Conservation (phyloP, 768 basidiomycete genomes). For the Myochromella boudieri region DNA sequence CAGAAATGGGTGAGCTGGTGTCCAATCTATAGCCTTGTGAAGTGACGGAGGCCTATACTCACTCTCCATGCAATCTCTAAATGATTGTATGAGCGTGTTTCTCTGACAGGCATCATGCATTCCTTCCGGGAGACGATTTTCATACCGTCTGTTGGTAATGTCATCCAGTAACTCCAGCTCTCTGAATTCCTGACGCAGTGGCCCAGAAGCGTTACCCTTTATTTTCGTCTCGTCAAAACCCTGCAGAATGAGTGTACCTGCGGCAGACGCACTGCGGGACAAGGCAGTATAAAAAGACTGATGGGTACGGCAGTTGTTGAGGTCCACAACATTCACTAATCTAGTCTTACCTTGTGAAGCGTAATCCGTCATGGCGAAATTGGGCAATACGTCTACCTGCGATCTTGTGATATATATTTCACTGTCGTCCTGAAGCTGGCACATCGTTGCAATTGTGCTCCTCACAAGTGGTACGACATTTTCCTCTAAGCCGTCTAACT, state of each 20-base stretch:
- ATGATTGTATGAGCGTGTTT: conserved; percentile 22
- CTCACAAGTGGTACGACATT: neutral
- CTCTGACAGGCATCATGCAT: conserved; percentile 17
- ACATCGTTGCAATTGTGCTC: neutral
- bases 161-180: conserved; percentile 35
- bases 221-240: conserved; percentile 24
- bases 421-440: neutral
- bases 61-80: conserved; percentile 17
- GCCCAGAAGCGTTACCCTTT: conserved; percentile 22
- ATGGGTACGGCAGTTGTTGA: conserved; percentile 16
- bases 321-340: neutral
- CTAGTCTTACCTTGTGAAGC: neutral
- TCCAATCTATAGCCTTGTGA: conserved; percentile 20
- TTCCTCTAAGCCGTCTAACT: neutral
- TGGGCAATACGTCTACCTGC: conserved; percentile 2
- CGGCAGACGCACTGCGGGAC: conserved; percentile 22
- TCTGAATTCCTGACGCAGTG: conserved; percentile 31
- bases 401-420: neutral
- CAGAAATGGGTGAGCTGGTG: conserved; percentile 13
- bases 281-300: conserved; percentile 29
- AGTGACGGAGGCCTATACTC: conserved; percentile 18
- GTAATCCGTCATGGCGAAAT: conserved; percentile 30
- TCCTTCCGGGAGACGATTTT: conserved; percentile 12
- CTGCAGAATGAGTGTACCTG: conserved; percentile 25
- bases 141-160: conserved; percentile 25